phyloP scores from a whole-genome alignment of 2,329 filamentous ascomycete genomes.

The Phyllosticta paracitricarpa region DNA sequence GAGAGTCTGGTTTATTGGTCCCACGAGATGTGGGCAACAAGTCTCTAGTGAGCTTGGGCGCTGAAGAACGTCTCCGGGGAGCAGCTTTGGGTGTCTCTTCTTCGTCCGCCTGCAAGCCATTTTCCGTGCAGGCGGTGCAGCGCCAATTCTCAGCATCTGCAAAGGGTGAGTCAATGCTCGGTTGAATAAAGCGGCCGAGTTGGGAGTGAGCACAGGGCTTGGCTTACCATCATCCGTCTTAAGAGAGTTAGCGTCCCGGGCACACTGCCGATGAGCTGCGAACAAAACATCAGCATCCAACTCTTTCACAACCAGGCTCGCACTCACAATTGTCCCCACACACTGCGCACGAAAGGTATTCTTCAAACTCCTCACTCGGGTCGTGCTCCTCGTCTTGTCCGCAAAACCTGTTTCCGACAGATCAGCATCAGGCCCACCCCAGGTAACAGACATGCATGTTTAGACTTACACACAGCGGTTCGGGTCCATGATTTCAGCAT shows the following conservation, averaged over 20 bases:
- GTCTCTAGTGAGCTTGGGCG: slow-evolving; percentile 59
- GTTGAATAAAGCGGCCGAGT: slow-evolving; percentile 7
- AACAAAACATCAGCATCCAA: slow-evolving; percentile 33
- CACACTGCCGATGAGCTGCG: slow-evolving; percentile 84
- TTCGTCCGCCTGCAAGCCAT: slow-evolving; percentile 38
- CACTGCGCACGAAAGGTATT: slow-evolving; percentile 63
- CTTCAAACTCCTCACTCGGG: slow-evolving; percentile 69
- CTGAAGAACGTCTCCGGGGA: slow-evolving; percentile 46
- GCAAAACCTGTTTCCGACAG: slow-evolving; percentile 55
- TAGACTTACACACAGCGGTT: slow-evolving; percentile 55
- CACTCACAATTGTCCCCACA: slow-evolving; percentile 77
- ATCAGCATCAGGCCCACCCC: slow-evolving; percentile 20
- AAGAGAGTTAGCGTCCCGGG: slow-evolving; percentile 58
- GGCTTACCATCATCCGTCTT: slow-evolving; percentile 53
- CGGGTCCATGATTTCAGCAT: slow-evolving; percentile 42
- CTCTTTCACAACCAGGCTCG: background rate
- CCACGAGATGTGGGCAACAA: slow-evolving; percentile 60
- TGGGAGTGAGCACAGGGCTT: slow-evolving; percentile 13
- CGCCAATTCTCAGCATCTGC: slow-evolving; percentile 51
- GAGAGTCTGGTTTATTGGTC: slow-evolving; percentile 55
- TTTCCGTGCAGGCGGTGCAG: slow-evolving; percentile 48
- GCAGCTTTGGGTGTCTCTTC: slow-evolving; percentile 30
- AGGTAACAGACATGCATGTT: background rate
- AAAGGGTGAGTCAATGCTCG: slow-evolving; percentile 6
- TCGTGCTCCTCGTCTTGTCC: slow-evolving; percentile 74